These are phyloP conservation scores for Yamadazyma dendronema DNA, from an alignment of 1,139 yeast species.

Conservation along the genomic window DNA sequence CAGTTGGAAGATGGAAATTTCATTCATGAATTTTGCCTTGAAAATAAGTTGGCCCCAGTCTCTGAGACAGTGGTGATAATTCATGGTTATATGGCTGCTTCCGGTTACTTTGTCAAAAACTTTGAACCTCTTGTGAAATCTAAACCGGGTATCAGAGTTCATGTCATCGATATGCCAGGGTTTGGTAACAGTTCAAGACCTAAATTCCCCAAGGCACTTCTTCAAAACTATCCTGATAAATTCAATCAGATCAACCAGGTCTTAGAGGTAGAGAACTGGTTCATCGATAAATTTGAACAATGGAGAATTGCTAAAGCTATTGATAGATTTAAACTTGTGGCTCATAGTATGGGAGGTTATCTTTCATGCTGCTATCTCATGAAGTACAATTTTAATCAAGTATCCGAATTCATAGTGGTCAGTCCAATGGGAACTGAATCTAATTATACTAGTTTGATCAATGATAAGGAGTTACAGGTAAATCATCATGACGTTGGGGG, in stretches of 20 bases:
- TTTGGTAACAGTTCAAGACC: conserved; percentile 48
- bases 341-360: conserved; percentile 49
- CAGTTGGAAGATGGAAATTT: conserved; percentile 27
- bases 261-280: conserved; percentile 40
- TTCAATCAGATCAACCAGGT: conserved; percentile 32
- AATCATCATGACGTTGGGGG: conserved; percentile 31
- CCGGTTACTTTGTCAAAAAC: conserved; percentile 43
- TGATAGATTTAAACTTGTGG: conserved; percentile 30
- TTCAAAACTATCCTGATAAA: conserved; percentile 22
- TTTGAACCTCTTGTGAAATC: conserved; percentile 33
- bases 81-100: conserved; percentile 50
- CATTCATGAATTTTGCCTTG: conserved; percentile 40
- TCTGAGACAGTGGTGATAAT: conserved; percentile 29
- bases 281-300: conserved; percentile 38
- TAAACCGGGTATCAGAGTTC: conserved; percentile 32
- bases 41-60: conserved; percentile 20
- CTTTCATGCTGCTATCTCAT: conserved; percentile 39
- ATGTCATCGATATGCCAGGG: conserved; percentile 43
- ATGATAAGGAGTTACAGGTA: conserved; percentile 28
- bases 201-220: conserved; percentile 31
- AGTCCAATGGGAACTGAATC: conserved; percentile 52
- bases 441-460: conserved; percentile 34
- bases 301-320: conserved; percentile 34
- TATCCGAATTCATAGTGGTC: conserved; percentile 31
- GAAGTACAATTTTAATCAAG: conserved; percentile 34